phyloP scores from a whole-genome alignment of 129 eudicot genomes.

The Helichrysum umbraculigerum region DNA sequence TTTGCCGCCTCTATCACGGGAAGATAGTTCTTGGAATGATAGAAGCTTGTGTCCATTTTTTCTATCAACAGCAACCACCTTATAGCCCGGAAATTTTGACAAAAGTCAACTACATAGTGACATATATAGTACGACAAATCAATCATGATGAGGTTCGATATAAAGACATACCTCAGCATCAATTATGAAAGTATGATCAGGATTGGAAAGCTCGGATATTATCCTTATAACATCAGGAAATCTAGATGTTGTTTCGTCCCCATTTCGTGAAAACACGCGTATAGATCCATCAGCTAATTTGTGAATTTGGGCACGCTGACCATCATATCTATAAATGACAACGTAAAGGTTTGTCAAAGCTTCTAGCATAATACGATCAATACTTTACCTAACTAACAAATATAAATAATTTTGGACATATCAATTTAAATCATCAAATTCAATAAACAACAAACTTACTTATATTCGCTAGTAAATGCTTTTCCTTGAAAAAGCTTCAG shows the following conservation, averaged over 20 bases:
- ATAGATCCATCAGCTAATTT: conserved; percentile 74
- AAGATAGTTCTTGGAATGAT: conserved; percentile 94
- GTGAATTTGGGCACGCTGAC: conserved; percentile 98
- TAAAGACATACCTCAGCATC: conserved; percentile 82
- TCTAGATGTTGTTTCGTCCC: conserved; percentile 86
- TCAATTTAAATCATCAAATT: conserved; percentile 7
- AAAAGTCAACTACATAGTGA: not conserved
- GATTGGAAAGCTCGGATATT: conserved; percentile 58
- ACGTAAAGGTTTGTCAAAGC: conserved; percentile 4
- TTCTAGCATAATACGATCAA: conserved; percentile 11
- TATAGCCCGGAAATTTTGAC: conserved; percentile 24
- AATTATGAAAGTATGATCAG: conserved; percentile 67
- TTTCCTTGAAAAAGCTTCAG: conserved; percentile 66
- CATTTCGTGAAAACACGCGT: conserved; percentile 86
- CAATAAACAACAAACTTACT: conserved; percentile 48
- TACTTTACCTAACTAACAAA: not conserved
- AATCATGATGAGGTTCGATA: conserved; percentile 2
- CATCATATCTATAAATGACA: conserved; percentile 73
- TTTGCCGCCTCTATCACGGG: conserved; percentile 92
- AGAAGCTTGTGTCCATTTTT: conserved; percentile 67
- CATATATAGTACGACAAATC: not conserved
- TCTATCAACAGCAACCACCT: conserved; percentile 96
- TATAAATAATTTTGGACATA: not conserved
- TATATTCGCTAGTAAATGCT: conserved; percentile 85
- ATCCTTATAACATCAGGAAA: conserved; percentile 80